phyloP scores from a whole-genome alignment of 345 rosid genomes.

The Geranium rotundifolium region DNA sequence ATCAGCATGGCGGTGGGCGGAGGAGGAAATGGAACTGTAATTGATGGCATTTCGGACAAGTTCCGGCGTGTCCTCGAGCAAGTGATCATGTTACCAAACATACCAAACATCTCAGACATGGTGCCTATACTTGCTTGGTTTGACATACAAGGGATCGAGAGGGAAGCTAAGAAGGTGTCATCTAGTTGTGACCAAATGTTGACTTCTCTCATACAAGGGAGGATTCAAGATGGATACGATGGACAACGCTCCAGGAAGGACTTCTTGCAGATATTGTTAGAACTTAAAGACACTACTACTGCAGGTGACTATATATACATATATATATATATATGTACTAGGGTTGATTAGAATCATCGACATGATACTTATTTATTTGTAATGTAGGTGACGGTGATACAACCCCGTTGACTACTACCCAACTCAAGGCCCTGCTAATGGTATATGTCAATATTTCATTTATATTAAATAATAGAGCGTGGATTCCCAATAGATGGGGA shows the following conservation, averaged over 20 bases:
- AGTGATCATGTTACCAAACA: conserved; percentile 6
- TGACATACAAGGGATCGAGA: conserved; percentile 17
- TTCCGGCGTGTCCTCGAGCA: conserved; percentile 1
- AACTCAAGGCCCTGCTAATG: conserved; percentile 13
- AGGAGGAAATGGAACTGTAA: no score
- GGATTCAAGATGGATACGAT: conserved; percentile 1
- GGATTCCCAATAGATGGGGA: no score
- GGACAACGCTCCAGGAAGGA: conserved; percentile 5
- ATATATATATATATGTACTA: no score
- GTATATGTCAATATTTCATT: no score
- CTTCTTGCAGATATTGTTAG: conserved; percentile 13
- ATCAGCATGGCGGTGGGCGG: background rate
- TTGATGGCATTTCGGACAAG: background rate
- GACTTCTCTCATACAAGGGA: background rate
- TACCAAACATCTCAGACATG: conserved; percentile 20
- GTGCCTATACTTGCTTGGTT: conserved; percentile 15
- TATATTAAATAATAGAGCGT: no score
- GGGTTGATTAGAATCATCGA: no score
- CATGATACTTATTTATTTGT: no score
- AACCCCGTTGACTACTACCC: background rate
- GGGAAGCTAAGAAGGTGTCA: conserved; percentile 1
- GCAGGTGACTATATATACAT: no score
- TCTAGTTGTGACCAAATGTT: conserved; percentile 1
- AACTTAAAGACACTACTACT: conserved; percentile 16
- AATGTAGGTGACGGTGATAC: conserved; percentile 7